Conservation (phyloP, 306 rosid genomes). For the Cajanus cajan region DNA sequence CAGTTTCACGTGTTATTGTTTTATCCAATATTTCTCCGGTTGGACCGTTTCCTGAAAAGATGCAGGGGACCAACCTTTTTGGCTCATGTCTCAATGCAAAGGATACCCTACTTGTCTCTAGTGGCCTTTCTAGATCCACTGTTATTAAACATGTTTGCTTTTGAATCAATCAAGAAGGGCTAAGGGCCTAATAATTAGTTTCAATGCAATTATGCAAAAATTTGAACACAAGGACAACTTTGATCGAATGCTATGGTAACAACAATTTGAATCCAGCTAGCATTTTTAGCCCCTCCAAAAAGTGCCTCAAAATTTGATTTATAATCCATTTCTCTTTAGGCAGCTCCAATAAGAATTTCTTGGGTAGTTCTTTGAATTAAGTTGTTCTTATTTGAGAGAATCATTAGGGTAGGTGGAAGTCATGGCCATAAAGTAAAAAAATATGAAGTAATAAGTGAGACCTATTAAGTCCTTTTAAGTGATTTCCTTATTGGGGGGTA, state of each 20-base stretch:
- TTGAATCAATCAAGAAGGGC: neutral
- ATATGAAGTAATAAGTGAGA: neutral
- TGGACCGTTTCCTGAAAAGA: constrained; percentile 32
- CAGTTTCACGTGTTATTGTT: constrained; percentile 23
- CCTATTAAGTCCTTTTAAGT: neutral
- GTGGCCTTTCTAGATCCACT: neutral
- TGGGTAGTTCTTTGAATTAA: no score
- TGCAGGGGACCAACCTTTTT: constrained; percentile 15
- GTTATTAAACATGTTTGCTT: neutral
- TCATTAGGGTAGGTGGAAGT: neutral
- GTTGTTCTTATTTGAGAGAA: no score
- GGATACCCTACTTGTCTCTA: constrained; percentile 37
- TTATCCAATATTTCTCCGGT: neutral
- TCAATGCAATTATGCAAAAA: neutral
- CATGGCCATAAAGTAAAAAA: neutral
- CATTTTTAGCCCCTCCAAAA: neutral
- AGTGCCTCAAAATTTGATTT: neutral
- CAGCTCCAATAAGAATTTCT: no score
- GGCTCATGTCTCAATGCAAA: constrained; percentile 25
- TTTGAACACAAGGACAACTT: neutral
- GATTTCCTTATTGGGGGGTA: neutral
- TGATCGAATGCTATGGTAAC: neutral
- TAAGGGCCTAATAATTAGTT: neutral
- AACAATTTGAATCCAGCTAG: constrained; percentile 17
- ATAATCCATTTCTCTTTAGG: neutral